Base-by-base conservation (phyloP, 257 asterid genomes). In the Fraxinus cuspidata region DNA sequence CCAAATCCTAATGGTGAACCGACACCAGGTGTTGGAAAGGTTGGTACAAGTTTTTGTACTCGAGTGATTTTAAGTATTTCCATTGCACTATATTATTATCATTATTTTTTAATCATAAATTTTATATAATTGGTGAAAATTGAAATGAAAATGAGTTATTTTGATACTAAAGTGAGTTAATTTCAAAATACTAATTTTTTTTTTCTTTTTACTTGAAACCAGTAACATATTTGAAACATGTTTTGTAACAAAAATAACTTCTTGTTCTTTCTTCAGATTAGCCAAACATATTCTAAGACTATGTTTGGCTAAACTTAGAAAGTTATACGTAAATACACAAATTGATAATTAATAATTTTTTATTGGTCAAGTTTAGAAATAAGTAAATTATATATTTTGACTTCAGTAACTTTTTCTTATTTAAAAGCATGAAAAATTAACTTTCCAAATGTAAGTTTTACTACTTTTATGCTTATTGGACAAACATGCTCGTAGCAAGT, bases 21-120 rank as follows among this genome's bases (percentile, higher is more conserved):
- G 28, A 58, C 70, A 23, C 88, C 90, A n/a, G 90, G 90, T 38
- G 81, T 87, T 70, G 90, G 90, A 73, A 87, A 84, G 88, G 90
- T 84, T 68, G 74, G 85, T 42, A 12, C 0, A 42, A 42, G 51
- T 42, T 1, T 37, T 37, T 37, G 51, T 42, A 42, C 51, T 42
- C 2, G 51, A 38, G 15, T 12, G 18, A 40, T 40, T 16, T 18
- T 21, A n/a, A 56, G 10, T 5, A 56, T 7, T n/a, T 56, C 12
- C 12, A 56, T 56, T 56, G 28, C 58, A 47, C 6, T 16, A 47
- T 3, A 42, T 42, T 42, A 42, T 42, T 12, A 42, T 42, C 5
- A 0, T 42, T 12, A 11, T 11, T 42, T 40, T 42, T 12, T 42
- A 11, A 42, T 42, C 16, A 42, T 42, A 47, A 15, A 16, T 47